phyloP scores from a whole-genome alignment of 108 stramenopile genomes.

The Ochromonas danica region DNA sequence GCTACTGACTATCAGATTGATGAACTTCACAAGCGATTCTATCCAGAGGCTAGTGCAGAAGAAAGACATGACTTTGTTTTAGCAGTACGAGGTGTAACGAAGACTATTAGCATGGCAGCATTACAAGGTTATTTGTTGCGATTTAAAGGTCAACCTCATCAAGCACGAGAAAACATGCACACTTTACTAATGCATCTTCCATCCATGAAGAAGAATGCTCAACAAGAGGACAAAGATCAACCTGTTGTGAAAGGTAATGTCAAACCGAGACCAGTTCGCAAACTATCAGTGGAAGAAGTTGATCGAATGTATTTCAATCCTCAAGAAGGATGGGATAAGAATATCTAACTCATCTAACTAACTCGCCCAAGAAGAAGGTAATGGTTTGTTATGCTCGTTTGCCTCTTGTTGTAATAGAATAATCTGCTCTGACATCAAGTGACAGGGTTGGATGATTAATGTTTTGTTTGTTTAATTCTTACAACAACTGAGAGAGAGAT shows the following conservation, averaged over 20 bases:
- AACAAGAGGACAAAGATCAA: background rate
- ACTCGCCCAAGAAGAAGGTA: too few relatives aligned
- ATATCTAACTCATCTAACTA: slow-evolving; percentile 1
- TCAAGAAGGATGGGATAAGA: slow-evolving; percentile 34
- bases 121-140: slow-evolving; percentile 38
- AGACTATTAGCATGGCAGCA: slow-evolving; percentile 35
- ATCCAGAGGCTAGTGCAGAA: background rate
- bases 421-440: too few relatives aligned
- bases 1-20: slow-evolving; percentile 26
- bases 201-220: background rate
- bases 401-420: too few relatives aligned
- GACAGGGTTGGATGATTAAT: too few relatives aligned
- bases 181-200: background rate
- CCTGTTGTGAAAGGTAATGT: background rate
- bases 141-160: slow-evolving; percentile 8
- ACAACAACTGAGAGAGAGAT: too few relatives aligned
- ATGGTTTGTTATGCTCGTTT: too few relatives aligned
- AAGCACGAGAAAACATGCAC: background rate
- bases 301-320: slow-evolving; percentile 43
- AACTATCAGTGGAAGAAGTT: slow-evolving; percentile 28
- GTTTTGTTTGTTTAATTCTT: too few relatives aligned
- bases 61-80: background rate
- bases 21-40: slow-evolving; percentile 38
- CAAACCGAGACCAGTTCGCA: background rate
- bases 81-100: too few relatives aligned